Evolutionary conservation across 2,329 filamentous ascomycete species (phyloP).

Genomic region (Periconia macrospinosa): DNA sequence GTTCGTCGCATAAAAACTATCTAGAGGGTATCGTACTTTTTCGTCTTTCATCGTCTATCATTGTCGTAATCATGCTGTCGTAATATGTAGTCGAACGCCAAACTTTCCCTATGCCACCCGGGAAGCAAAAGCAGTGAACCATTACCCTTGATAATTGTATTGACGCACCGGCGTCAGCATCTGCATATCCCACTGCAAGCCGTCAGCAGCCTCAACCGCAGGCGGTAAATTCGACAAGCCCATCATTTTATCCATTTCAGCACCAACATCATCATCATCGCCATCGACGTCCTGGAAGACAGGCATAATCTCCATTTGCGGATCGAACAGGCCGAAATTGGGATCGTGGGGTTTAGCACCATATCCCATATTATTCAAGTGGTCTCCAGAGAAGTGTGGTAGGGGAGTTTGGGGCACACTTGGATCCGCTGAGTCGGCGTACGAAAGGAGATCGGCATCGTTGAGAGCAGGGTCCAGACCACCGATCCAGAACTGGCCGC

Average conservation of each 20-base stretch:
- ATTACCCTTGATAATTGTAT: slow-evolving; percentile 16
- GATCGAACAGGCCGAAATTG: slow-evolving; percentile 6
- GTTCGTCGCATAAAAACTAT: too few relatives aligned
- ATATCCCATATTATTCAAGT: background rate
- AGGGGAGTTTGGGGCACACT: slow-evolving; percentile 38
- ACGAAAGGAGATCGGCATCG: slow-evolving; percentile 23
- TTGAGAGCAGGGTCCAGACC: slow-evolving; percentile 24
- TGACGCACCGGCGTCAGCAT: slow-evolving; percentile 29
- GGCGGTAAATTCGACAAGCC: slow-evolving; percentile 21
- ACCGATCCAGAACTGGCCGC: slow-evolving; percentile 52
- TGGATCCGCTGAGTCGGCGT: slow-evolving; percentile 27
- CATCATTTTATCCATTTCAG: slow-evolving; percentile 29
- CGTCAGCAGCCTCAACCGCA: slow-evolving; percentile 21
- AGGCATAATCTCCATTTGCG: slow-evolving; percentile 6
- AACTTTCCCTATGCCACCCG: too few relatives aligned
- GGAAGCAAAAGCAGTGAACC: background rate
- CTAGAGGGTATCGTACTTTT: too few relatives aligned
- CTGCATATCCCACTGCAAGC: slow-evolving; percentile 25
- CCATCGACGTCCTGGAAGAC: slow-evolving; percentile 18
- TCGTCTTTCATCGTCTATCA: too few relatives aligned
- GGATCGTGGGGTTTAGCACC: slow-evolving; percentile 1
- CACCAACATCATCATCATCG: slow-evolving; percentile 19
- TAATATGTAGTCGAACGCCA: too few relatives aligned
- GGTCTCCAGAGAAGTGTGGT: slow-evolving; percentile 20
- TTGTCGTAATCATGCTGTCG: too few relatives aligned